Percentiles rank a stretch among this genome's conserved stretches.
Evolutionary conservation across 2,329 filamentous ascomycete genomes (phyloP).

Genomic region (Ascomycota sp.): DNA sequence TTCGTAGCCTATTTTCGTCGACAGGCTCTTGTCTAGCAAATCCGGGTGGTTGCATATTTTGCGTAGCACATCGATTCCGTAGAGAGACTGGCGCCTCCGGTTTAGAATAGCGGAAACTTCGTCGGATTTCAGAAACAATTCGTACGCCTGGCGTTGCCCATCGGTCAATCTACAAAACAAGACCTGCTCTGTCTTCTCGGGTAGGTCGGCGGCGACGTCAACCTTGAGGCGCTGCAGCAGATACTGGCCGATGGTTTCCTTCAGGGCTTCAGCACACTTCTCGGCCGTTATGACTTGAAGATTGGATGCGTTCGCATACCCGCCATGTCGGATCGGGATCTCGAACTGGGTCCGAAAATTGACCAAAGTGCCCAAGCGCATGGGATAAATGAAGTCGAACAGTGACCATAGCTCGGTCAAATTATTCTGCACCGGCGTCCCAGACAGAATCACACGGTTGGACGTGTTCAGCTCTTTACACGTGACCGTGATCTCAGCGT

Average conservation of each 20-base stretch:
- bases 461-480: slow-evolving; percentile 84
- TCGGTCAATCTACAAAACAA: slow-evolving; percentile 78
- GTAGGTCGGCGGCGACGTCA: slow-evolving; percentile 80
- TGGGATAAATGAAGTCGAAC: slow-evolving; percentile 93
- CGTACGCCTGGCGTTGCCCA: slow-evolving; percentile 57
- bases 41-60: slow-evolving; percentile 98
- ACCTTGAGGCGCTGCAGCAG: slow-evolving; percentile 78
- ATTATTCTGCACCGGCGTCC: slow-evolving; percentile 96
- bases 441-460: slow-evolving; percentile 80
- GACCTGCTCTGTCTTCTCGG: slow-evolving; percentile 88
- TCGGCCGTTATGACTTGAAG: slow-evolving; percentile 84
- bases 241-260: slow-evolving; percentile 83
- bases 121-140: slow-evolving; percentile 56
- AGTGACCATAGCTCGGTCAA: slow-evolving; percentile 86
- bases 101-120: slow-evolving; percentile 68
- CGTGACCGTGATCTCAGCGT: slow-evolving; percentile 80
- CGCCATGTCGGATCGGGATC: slow-evolving; percentile 76
- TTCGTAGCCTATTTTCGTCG: slow-evolving; percentile 38
- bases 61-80: slow-evolving; percentile 72
- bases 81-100: slow-evolving; percentile 56
- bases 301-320: slow-evolving; percentile 87
- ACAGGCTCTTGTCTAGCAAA: slow-evolving; percentile 41
- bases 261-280: slow-evolving; percentile 80
- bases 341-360: slow-evolving; percentile 84
- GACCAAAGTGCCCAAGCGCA: slow-evolving; percentile 78